Percentiles rank a stretch among this genome's conserved stretches.
Evolutionary conservation across 1,139 yeast genomes (phyloP).

Genomic region (Saccharomyces pastorianus): DNA sequence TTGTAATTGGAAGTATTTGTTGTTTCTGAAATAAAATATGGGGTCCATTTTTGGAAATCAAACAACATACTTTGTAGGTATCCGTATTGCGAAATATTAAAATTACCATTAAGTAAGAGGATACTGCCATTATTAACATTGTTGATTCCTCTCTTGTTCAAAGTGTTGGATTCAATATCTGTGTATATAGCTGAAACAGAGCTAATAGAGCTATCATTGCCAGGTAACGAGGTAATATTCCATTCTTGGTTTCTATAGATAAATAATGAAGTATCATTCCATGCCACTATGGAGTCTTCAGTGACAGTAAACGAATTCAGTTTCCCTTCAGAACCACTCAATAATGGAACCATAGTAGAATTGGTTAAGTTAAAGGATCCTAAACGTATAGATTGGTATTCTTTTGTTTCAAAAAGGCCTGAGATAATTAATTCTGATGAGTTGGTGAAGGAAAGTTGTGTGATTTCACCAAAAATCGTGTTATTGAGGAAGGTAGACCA

Average conservation of each 20-base stretch:
- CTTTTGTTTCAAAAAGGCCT: slow-evolving; percentile 42
- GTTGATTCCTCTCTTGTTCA: slow-evolving; percentile 1
- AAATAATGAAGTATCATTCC: slow-evolving; percentile 16
- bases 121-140: slow-evolving; percentile 31
- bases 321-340: slow-evolving; percentile 6
- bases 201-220: slow-evolving; percentile 6
- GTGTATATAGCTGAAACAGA: slow-evolving; percentile 14
- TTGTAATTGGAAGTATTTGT: slow-evolving; percentile 18
- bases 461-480: slow-evolving; percentile 46
- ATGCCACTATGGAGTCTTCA: slow-evolving; percentile 13
- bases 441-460: slow-evolving; percentile 47
- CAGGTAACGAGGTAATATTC: slow-evolving; percentile 10
- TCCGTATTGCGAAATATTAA: slow-evolving; percentile 48
- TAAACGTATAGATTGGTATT: slow-evolving; percentile 13
- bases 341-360: slow-evolving; percentile 7
- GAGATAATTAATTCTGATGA: slow-evolving; percentile 48
- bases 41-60: slow-evolving; percentile 67
- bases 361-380: slow-evolving; percentile 14
- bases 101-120: slow-evolving; percentile 56
- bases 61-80: slow-evolving; percentile 57
- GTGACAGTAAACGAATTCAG: slow-evolving; percentile 12
- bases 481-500: slow-evolving; percentile 44
- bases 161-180: slow-evolving; percentile 31
- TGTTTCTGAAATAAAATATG: slow-evolving; percentile 43
- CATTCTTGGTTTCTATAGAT: slow-evolving; percentile 11